A percentile compares a stretch with the other conserved stretches of the same genome.
Conservation (phyloP, 352 stramenopile species). For the Globisporangium emineosum region DNA sequence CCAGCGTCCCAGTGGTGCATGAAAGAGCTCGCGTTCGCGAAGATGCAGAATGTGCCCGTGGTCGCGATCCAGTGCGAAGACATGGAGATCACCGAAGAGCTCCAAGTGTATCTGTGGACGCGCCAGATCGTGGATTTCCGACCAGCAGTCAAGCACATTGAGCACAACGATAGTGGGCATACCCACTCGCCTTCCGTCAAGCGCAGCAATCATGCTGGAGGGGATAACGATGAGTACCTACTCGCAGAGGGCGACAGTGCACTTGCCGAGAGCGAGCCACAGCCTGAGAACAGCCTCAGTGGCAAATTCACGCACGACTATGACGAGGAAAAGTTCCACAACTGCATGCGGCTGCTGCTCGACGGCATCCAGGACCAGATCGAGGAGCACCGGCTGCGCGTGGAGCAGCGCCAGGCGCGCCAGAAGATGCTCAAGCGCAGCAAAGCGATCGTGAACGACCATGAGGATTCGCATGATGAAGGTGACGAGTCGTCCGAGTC, state of each 20-base stretch:
- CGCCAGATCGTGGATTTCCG: slow-evolving; percentile 82
- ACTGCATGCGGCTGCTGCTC: slow-evolving; percentile 64
- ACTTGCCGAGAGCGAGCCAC: slow-evolving; percentile 11
- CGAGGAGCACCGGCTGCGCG: slow-evolving; percentile 62
- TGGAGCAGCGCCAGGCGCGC: slow-evolving; percentile 35
- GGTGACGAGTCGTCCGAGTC: slow-evolving; percentile 18
- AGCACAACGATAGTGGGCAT: background rate
- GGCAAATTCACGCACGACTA: slow-evolving; percentile 34
- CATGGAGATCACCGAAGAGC: slow-evolving; percentile 78
- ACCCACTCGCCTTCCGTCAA: background rate
- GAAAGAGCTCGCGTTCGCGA: slow-evolving; percentile 84
- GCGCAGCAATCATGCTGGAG: slow-evolving; percentile 17
- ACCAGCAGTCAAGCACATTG: slow-evolving; percentile 28
- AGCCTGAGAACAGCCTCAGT: slow-evolving; percentile 8
- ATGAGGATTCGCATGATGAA: slow-evolving; percentile 7
- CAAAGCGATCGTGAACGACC: slow-evolving; percentile 16
- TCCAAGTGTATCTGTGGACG: slow-evolving; percentile 86
- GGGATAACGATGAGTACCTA: slow-evolving; percentile 7
- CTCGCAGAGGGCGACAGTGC: slow-evolving; percentile 1
- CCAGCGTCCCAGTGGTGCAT: slow-evolving; percentile 81
- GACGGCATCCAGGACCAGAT: slow-evolving; percentile 84
- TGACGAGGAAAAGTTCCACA: slow-evolving; percentile 60
- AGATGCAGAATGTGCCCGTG: slow-evolving; percentile 81
- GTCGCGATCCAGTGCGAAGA: slow-evolving; percentile 84
- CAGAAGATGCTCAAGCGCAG: slow-evolving; percentile 30